Evolutionary conservation across 2,329 filamentous ascomycete genomes (phyloP).

Genomic region (Neonectria punicea): DNA sequence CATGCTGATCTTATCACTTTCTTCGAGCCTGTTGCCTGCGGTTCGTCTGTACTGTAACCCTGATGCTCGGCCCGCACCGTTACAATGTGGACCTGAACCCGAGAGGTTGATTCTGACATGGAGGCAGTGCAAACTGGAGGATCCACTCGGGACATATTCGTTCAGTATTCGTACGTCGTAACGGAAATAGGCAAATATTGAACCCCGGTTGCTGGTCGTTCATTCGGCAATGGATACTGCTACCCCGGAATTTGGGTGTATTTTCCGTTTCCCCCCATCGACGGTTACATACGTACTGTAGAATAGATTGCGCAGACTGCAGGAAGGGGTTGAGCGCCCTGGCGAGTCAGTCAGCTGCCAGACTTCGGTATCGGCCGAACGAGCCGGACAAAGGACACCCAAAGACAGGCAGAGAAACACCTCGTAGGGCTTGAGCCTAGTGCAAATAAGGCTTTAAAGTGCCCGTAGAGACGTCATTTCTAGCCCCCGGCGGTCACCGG

Average conservation of each 20-base stretch:
- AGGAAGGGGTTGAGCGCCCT: neutral
- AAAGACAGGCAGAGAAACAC: neutral
- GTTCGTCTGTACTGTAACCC: neutral
- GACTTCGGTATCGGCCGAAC: neutral
- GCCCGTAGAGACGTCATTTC: slow-evolving; percentile 20
- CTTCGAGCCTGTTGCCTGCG: neutral
- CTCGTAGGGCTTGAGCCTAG: neutral
- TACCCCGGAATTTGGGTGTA: neutral
- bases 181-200: neutral
- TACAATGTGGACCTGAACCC: slow-evolving; percentile 8
- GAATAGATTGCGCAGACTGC: neutral
- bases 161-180: neutral
- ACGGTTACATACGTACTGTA: neutral
- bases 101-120: neutral
- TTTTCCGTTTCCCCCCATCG: neutral
- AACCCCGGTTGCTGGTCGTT: neutral
- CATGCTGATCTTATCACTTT: neutral
- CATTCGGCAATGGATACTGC: neutral
- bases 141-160: neutral
- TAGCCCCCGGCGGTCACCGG: neutral
- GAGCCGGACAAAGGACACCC: neutral
- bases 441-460: neutral
- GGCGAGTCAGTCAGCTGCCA: neutral
- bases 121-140: neutral
- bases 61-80: slow-evolving; percentile 25